Evolutionary conservation across 2,329 filamentous ascomycete species (phyloP), one percentile per base, ranked within the genome.

Genomic region (Xenoacremonium recifei): DNA sequence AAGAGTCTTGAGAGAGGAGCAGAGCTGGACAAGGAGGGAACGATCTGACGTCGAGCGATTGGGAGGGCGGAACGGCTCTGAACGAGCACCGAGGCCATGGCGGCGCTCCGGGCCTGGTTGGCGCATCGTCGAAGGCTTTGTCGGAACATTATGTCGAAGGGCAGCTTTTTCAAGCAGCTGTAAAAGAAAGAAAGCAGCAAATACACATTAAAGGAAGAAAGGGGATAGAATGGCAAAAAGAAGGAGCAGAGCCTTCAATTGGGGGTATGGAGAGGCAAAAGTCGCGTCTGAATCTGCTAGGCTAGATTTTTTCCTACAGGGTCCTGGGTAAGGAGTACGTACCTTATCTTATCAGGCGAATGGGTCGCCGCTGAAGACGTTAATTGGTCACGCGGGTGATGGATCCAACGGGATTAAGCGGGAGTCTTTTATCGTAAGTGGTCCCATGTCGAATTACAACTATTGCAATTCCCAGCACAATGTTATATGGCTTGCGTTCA

Each of bases 51-150:
- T 39, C 49, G 54, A 39, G 52, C 52, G n/a, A 53, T 17, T 21
- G 62, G 55, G 33, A 58, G 42, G 38, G 50, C 44, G 18, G 49
- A 49, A 48, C 50, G 58, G 44, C 53, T 60, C 45, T 56, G 65
- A 42, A 57, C 51, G 46, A 63, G 36, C 23, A 57, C 45, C 32
- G 61, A 53, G 37, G 56, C 52, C 35, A 63, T 52, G 20, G 58
- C 48, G 38, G 60, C 54, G 39, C 53, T 55, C 53, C 60, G 58
- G 45, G 65, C 63, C 53, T 67, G 52, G 47, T 54, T 55, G 55
- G 64, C 65, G 55, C 66, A 70, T 49, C 66, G 66, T 48, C 66
- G 60, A 36, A 70, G 52, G 47, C 65, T 63, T 48, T 64, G 61
- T 48, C 65, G 58, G 48, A 67, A 64, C 65, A 68, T 62, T 46